Conservation (phyloP, 2,329 filamentous ascomycete species). For the Pezicula carpinea region DNA sequence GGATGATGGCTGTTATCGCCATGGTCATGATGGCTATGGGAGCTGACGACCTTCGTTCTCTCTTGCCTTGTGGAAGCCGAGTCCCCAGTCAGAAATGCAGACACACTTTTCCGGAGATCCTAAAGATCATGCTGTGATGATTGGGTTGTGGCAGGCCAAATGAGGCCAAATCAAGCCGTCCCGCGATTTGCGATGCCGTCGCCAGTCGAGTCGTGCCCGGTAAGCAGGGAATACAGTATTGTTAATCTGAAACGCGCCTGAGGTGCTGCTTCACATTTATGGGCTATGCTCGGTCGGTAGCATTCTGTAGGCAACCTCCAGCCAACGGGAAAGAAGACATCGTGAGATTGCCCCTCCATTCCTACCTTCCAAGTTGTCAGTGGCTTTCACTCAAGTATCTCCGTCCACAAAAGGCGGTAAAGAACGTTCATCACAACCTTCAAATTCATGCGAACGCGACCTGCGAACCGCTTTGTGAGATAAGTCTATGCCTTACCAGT, state of each 20-base stretch:
- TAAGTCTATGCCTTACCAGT: neutral
- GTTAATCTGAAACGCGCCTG: conserved; percentile 22
- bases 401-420: neutral
- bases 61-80: neutral
- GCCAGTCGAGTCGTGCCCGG: conserved; percentile 3
- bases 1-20: conserved; percentile 8
- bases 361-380: no score
- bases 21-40: neutral
- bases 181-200: conserved; percentile 6
- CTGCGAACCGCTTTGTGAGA: neutral
- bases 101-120: neutral
- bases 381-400: no score
- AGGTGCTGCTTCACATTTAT: neutral
- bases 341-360: no score
- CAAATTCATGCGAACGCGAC: conserved; percentile 1
- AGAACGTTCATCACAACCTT: conserved; percentile 2
- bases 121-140: neutral
- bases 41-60: neutral
- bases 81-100: neutral
- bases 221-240: conserved; percentile 3
- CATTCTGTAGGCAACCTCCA: neutral
- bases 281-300: neutral
- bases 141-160: neutral
- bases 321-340: neutral
- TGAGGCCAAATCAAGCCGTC: conserved; percentile 6